phyloP scores from a whole-genome alignment of 2,329 filamentous ascomycete species.

The Colletotrichum liaoningense region DNA sequence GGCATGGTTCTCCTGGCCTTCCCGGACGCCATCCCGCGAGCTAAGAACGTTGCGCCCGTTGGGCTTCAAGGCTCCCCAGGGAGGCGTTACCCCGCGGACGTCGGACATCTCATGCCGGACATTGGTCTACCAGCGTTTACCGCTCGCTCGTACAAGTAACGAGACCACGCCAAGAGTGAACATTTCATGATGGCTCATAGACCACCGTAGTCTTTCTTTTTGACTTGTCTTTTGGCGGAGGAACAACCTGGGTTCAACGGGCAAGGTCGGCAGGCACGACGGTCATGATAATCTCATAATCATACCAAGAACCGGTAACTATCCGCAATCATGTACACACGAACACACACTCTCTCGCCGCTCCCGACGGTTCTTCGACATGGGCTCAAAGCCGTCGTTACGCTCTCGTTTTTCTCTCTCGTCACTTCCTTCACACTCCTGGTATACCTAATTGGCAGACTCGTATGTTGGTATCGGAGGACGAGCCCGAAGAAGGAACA shows the following conservation, averaged over 20 bases:
- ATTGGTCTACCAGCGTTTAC: neutral
- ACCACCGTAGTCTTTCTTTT: neutral
- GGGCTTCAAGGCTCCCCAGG: neutral
- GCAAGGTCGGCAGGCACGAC: slow-evolving; percentile 22
- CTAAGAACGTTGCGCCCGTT: neutral
- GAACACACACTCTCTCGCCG: slow-evolving; percentile 43
- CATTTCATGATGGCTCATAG: no score
- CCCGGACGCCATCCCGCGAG: neutral
- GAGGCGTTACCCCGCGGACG: slow-evolving; percentile 3
- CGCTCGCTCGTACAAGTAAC: slow-evolving; percentile 8
- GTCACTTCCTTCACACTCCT: slow-evolving; percentile 46
- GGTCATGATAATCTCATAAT: neutral
- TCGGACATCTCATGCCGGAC: neutral
- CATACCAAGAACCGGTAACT: neutral
- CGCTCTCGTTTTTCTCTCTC: slow-evolving; percentile 50
- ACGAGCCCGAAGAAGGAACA: slow-evolving; percentile 43
- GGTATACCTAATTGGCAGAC: slow-evolving; percentile 48
- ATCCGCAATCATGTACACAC: slow-evolving; percentile 2
- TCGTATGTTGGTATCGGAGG: slow-evolving; percentile 47
- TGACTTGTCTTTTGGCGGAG: neutral
- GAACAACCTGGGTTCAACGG: neutral
- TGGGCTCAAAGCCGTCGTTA: slow-evolving; percentile 50
- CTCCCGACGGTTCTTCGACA: slow-evolving; percentile 46
- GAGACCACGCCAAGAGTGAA: neutral
- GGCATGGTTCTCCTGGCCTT: slow-evolving; percentile 13